phyloP scores from a whole-genome alignment of 116 monocot species.

The Papilionanthe hybrid region DNA sequence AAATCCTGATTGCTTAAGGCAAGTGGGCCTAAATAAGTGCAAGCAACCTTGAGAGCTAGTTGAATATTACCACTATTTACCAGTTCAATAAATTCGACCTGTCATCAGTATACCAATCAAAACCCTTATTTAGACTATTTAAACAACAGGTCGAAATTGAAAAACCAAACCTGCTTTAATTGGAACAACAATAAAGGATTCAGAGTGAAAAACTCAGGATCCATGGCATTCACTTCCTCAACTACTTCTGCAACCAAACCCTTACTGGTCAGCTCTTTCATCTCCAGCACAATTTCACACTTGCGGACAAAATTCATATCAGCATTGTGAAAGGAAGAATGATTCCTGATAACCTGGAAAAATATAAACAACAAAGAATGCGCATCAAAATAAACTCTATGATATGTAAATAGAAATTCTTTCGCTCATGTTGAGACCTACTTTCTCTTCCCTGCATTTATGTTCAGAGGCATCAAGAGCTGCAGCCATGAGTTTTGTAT shows the following conservation, averaged over 20 bases:
- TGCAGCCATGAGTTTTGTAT: constrained; percentile 11
- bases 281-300: constrained; percentile 72
- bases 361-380: not conserved
- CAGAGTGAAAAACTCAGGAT: constrained; percentile 79
- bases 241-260: constrained; percentile 87
- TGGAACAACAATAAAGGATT: constrained; percentile 76
- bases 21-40: constrained; percentile 76
- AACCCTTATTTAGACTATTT: not conserved
- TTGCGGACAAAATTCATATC: constrained; percentile 29
- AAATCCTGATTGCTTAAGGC: constrained; percentile 59
- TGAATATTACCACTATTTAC: constrained; percentile 57
- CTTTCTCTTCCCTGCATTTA: constrained; percentile 37
- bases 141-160: not conserved
- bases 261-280: constrained; percentile 70
- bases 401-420: not conserved
- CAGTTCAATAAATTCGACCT: constrained; percentile 89
- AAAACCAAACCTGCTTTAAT: constrained; percentile 68
- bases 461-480: constrained; percentile 20
- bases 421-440: constrained; percentile 12
- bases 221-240: constrained; percentile 78
- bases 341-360: constrained; percentile 24
- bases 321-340: constrained; percentile 34
- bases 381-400: not conserved
- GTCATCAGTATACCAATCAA: constrained; percentile 15
- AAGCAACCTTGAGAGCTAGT: constrained; percentile 72